phyloP scores from a whole-genome alignment of 306 rosid genomes.

The Alnus glutinosa region DNA sequence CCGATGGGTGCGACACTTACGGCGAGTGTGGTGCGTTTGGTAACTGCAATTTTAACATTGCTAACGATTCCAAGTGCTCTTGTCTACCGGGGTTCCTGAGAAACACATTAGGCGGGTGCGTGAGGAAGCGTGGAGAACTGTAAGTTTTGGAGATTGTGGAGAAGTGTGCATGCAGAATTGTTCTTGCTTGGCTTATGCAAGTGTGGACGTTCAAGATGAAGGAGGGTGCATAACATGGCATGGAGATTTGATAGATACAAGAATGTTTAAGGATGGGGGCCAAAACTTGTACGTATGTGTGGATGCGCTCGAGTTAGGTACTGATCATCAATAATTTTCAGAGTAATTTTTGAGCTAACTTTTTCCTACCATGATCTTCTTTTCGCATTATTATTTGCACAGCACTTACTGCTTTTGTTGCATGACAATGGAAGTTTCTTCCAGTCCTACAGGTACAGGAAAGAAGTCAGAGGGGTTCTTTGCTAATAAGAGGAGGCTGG shows the following conservation, averaged over 20 bases:
- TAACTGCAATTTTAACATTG: background rate
- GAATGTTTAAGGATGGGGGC: background rate
- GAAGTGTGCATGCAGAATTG: background rate
- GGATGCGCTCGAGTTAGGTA: background rate
- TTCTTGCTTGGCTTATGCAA: background rate
- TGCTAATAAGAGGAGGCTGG: background rate
- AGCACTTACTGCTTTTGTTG: too few species aligned
- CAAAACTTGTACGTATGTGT: slow-evolving; percentile 5
- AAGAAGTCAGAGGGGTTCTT: background rate
- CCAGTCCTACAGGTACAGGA: background rate
- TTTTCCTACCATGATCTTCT: too few species aligned
- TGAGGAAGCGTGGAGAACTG: slow-evolving; percentile 17
- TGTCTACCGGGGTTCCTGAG: slow-evolving; percentile 26
- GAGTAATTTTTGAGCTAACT: too few species aligned
- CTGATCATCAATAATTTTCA: too few species aligned
- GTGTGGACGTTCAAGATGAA: background rate
- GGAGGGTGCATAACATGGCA: background rate
- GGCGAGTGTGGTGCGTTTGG: background rate
- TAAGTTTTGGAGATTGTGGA: background rate
- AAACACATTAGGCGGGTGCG: slow-evolving; percentile 34
- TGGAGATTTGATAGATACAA: background rate
- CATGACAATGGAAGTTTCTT: background rate
- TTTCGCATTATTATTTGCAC: too few species aligned
- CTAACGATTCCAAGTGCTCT: background rate
- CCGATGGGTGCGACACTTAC: background rate